Percentiles rank a stretch among this genome's conserved stretches.
phyloP scores from a whole-genome alignment of 1,139 yeast genomes.

The Suhomyces wounanorum region DNA sequence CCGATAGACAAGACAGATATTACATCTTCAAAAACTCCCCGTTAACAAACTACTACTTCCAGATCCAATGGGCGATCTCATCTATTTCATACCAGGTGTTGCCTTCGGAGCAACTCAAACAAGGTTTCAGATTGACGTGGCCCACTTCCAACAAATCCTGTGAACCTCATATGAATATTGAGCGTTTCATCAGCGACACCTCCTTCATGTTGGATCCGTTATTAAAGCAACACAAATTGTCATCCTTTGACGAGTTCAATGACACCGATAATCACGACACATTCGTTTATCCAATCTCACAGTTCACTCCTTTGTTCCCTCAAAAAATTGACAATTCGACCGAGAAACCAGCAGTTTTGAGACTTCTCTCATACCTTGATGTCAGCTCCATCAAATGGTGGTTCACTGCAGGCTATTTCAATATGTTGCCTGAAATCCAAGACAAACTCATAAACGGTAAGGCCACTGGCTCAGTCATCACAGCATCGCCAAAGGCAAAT shows the following conservation, averaged over 20 bases:
- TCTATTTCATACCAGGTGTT: slow-evolving; percentile 71
- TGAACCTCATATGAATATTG: slow-evolving; percentile 67
- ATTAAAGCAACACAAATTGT: slow-evolving; percentile 45
- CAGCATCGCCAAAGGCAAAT: slow-evolving; percentile 92
- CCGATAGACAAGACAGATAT: slow-evolving; percentile 95
- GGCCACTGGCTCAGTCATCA: slow-evolving; percentile 72
- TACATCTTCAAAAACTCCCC: slow-evolving; percentile 61
- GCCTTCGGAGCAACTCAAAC: slow-evolving; percentile 37
- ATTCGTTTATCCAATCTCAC: slow-evolving; percentile 88
- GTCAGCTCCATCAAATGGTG: slow-evolving; percentile 68
- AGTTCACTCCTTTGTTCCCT: slow-evolving; percentile 76
- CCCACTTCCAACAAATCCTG: slow-evolving; percentile 70
- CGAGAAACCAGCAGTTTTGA: slow-evolving; percentile 70
- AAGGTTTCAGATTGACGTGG: slow-evolving; percentile 69
- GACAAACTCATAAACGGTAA: slow-evolving; percentile 58
- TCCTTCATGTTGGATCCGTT: slow-evolving; percentile 59
- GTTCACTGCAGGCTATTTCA: slow-evolving; percentile 96
- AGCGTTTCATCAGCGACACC: slow-evolving; percentile 60
- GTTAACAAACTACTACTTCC: slow-evolving; percentile 72
- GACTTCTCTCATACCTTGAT: slow-evolving; percentile 60
- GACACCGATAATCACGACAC: slow-evolving; percentile 51
- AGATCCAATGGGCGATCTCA: slow-evolving; percentile 65
- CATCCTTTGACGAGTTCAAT: slow-evolving; percentile 36
- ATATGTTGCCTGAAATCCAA: slow-evolving; percentile 77
- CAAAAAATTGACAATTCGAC: slow-evolving; percentile 66